Base-by-base conservation (phyloP, 148 eudicot genomes). In the Rhododendron williamsianum region DNA sequence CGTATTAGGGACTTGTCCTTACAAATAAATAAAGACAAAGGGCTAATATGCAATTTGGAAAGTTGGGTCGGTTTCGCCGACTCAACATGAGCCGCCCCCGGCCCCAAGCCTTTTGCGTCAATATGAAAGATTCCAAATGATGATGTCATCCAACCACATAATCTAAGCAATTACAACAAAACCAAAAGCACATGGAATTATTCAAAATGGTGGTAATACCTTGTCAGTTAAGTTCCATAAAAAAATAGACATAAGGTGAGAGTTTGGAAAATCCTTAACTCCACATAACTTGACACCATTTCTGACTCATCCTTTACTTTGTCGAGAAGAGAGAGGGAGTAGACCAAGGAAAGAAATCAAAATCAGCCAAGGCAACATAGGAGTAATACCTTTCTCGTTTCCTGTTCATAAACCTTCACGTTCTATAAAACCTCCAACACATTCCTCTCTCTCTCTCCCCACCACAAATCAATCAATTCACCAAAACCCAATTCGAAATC, bases 301-400 rank as follows among this genome's bases (percentile, higher is more conserved):
- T 80, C 81, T 38, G 41, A 87, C 86, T 65, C 87, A 89, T 89
- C 85, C 91, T 82, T 87, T 89, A 23, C 91, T 89, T 89, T 81
- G 21, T 30, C 41, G 16, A 7, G 8, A 81, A 80, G 83, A 60
- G 51, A 85, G 51, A 85, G 76, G 86, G 19, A 33, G 48, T 35
- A 43, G 58, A 19, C 33, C 52, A 74, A 78, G 76, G 41, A 84
- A 86, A 78, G 85, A 72, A 72, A 74, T 16, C 54, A 74, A 35
- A 45, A 43, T 38, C 33, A 41, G 41, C 25, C 41, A 71, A 33
- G 56, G 54, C 25, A 82, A 6, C 38, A 1, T 23, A 13, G 41
- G 21, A 36, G 80, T 83, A 84, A 86, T 88, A 19, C 90, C 81
- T 88, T 88, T 81, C 88, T 81, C 43, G 67, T 86, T 9, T 3